Conservation (phyloP, 2,329 filamentous ascomycete genomes). For the Paraphoma chrysanthemicola region DNA sequence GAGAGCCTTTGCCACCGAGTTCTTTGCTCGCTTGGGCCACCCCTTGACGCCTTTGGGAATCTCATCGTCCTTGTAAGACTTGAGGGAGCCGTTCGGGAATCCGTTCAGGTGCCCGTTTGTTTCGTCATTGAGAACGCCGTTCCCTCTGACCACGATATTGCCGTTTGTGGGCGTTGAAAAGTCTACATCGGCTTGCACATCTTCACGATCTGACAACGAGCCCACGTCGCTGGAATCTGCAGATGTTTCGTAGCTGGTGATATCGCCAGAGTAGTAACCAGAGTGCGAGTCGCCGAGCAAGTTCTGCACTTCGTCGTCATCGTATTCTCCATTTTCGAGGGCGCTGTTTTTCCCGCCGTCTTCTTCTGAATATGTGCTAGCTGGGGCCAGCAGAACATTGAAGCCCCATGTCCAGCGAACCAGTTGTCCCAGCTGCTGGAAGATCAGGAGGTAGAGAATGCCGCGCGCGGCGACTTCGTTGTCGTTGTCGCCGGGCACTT, state of each 20-base stretch:
- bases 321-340: slow-evolving; percentile 62
- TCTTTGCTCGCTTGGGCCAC: slow-evolving; percentile 38
- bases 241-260: slow-evolving; percentile 51
- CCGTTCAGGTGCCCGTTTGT: slow-evolving; percentile 48
- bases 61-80: slow-evolving; percentile 25
- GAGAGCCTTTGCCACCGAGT: slow-evolving; percentile 23
- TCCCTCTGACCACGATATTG: slow-evolving; percentile 50
- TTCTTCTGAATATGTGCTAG: slow-evolving; percentile 73
- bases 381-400: slow-evolving; percentile 88
- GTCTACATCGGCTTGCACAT: slow-evolving; percentile 35
- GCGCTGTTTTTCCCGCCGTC: slow-evolving; percentile 51
- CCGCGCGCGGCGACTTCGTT: slow-evolving; percentile 92
- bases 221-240: slow-evolving; percentile 40
- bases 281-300: slow-evolving; percentile 53
- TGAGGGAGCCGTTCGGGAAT: slow-evolving; percentile 40
- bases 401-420: slow-evolving; percentile 99
- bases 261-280: slow-evolving; percentile 55
- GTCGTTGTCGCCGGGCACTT: slow-evolving; percentile 89
- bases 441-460: slow-evolving; percentile 94
- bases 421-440: slow-evolving; percentile 95
- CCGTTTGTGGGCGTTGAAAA: slow-evolving; percentile 58
- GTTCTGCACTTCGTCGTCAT: slow-evolving; percentile 52
- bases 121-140: slow-evolving; percentile 48
- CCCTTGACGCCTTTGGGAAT: slow-evolving; percentile 43
- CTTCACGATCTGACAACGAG: slow-evolving; percentile 35